Base-by-base conservation (phyloP, 2,329 filamentous ascomycete species). In the Neocucurbitaria cava region DNA sequence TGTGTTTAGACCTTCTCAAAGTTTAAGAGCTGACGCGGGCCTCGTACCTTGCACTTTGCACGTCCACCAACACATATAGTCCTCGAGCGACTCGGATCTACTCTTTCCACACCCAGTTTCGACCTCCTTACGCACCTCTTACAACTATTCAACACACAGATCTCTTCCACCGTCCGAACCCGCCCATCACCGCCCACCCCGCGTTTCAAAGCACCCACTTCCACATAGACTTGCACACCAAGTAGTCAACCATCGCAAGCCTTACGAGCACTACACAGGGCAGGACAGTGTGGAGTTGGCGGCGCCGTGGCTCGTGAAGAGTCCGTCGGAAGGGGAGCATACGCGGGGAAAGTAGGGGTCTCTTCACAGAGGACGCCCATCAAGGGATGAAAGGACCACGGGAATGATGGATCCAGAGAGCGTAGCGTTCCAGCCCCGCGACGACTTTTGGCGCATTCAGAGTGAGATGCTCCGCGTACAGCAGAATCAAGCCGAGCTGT, bases 361-460 rank as follows among this genome's bases (percentile, higher is more conserved):
- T 68, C 62, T 63, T 56, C 46, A 53, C 54, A 59, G 60, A 60
- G 59, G 48, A 59, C 59, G 45, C 52, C 49, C 50, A 54, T 26
- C 61, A 61, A 69, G 71, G 72, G 59, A 74, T 76, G 72, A 65
- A 55, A 66, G 54, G 36, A 41, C 61, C 49, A 62, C 53, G 57
- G 73, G 64, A 26, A 26, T 5, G 60, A 88, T 88, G 86, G 85
- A 88, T 81, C 83, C 85, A 62, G 84, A 87, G 77, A 86, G 77
- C 65, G 75, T 82, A 73, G 80, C 82, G 56, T 86, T 87, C 76
- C 85, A 84, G 62, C 86, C 86, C 62, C 83, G 81, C 73, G 84
- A 85, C 78, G 86, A 88, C 72, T 78, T 86, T 68, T 89, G 86
- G 86, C 83, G 85, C 61, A 76, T 88, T 57, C 83, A 87, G 64